Evolutionary conservation across 306 rosid genomes (phyloP).

Genomic region (Lathyrus tuberosus): DNA sequence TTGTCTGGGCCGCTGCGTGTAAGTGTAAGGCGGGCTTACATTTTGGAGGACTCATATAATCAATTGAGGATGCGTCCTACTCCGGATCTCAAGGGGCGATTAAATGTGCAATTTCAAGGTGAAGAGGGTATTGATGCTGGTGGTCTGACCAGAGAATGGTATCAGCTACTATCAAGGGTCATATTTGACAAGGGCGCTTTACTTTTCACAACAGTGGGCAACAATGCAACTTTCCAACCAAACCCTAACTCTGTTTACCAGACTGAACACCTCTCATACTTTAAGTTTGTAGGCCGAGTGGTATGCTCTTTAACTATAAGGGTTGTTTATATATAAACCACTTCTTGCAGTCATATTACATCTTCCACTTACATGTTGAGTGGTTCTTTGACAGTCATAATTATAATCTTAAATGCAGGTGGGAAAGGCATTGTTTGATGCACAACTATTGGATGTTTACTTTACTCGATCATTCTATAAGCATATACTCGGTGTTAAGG

Average conservation of each 20-base stretch:
- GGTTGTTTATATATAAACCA: slow-evolving; percentile 42
- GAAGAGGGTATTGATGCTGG: slow-evolving; percentile 99
- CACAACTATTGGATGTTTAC: slow-evolving; percentile 96
- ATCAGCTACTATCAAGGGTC: slow-evolving; percentile 92
- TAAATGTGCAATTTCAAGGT: slow-evolving; percentile 97
- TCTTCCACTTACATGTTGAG: slow-evolving; percentile 13
- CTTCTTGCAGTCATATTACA: background rate
- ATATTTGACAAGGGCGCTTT: slow-evolving; percentile 96
- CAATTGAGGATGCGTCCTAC: slow-evolving; percentile 94
- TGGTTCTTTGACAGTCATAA: slow-evolving; percentile 31
- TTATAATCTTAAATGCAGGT: slow-evolving; percentile 63
- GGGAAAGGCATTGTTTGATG: slow-evolving; percentile 95
- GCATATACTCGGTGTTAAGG: slow-evolving; percentile 95
- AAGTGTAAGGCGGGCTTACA: slow-evolving; percentile 92
- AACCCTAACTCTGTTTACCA: slow-evolving; percentile 97
- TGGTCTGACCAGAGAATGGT: slow-evolving; percentile 99
- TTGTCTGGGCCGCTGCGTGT: slow-evolving; percentile 84
- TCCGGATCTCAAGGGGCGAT: slow-evolving; percentile 85
- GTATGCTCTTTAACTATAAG: slow-evolving; percentile 49
- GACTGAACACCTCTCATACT: slow-evolving; percentile 98
- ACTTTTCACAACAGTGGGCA: slow-evolving; percentile 96
- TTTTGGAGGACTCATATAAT: slow-evolving; percentile 95
- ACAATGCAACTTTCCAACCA: slow-evolving; percentile 96
- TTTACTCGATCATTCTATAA: slow-evolving; percentile 98
- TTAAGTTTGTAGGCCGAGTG: slow-evolving; percentile 99